Base-by-base conservation (phyloP, 805 yeast species). In the Ogataea salicorniae region DNA sequence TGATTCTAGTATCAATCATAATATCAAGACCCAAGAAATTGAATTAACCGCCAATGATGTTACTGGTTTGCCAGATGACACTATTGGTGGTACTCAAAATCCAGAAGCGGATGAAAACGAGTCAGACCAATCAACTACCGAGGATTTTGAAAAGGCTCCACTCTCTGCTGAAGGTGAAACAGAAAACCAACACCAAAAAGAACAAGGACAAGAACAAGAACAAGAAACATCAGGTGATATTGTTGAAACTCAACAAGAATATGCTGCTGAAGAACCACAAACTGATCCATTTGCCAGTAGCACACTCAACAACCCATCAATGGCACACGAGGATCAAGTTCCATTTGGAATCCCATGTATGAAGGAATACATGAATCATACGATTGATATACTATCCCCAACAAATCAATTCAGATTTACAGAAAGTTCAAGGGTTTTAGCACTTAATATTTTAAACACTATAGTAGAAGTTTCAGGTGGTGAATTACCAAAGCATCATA, bases 381-480 rank as follows among this genome's bases (percentile, higher is more conserved):
- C 92, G 37, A 77, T 89, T 14, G 84, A 94, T 1, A 80, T 91
- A 65, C 74, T 91, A 34, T 82, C 94, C 11, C 95, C 96, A 0
- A 80, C 83, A 34, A 86, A 88, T 57, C 88, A 85, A 60, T 79
- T 80, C 58, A 89, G 87, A 58, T 94, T 89, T 59, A 87, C 92
- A 52, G 97, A 92, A 63, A 76, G 88, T 26, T 83, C 97, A 0
- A 78, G 96, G 47, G 83, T 87, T 14, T 81, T 92, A 68, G 94
- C 96, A 0, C 68, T 94, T 35, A 77, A 83, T 29, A 75, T 92
- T 37, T 73, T 94, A 37, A 83, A 81, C 46, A 83, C 84, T 0
- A 85, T 95, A 1, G 74, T 94, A 42, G 98, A 94, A 65, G 83
- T 87, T 5, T 74, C 89, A 11, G 97, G 97, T 3, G 69, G 73